A percentile compares a stretch with the other conserved stretches of the same genome.
Conservation (phyloP, 768 basidiomycete species). For the Amanita phalloides region DNA sequence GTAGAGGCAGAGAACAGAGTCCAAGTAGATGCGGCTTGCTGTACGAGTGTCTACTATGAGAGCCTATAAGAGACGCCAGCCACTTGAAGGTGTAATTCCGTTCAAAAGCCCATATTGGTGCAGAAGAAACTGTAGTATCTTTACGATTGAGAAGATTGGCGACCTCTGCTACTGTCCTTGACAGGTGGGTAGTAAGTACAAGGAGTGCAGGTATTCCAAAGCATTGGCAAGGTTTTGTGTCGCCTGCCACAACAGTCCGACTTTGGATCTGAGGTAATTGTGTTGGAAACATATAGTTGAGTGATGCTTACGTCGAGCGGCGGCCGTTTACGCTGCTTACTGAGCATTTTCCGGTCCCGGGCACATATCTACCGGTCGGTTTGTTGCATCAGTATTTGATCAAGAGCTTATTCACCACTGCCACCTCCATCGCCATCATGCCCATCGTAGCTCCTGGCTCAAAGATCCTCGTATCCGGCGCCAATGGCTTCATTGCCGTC, state of each 20-base stretch:
- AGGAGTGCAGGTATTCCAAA: slow-evolving; percentile 35
- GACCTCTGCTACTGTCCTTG: slow-evolving; percentile 42
- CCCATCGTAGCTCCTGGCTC: slow-evolving; percentile 17
- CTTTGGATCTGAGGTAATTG: slow-evolving; percentile 42
- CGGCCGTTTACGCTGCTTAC: too few relatives aligned
- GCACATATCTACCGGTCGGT: too few relatives aligned
- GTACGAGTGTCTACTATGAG: slow-evolving; percentile 32
- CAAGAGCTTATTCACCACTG: too few relatives aligned
- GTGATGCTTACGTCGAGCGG: too few relatives aligned
- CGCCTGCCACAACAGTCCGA: slow-evolving; percentile 1
- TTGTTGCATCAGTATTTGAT: too few relatives aligned
- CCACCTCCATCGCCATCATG: slow-evolving; percentile 13
- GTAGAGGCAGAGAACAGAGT: slow-evolving; percentile 42
- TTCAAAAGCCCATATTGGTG: slow-evolving; percentile 42
- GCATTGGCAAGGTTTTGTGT: slow-evolving; percentile 29
- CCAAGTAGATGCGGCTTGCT: slow-evolving; percentile 54
- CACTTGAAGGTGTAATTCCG: slow-evolving; percentile 59
- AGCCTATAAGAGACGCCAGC: slow-evolving; percentile 52
- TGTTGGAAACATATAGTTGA: slow-evolving; percentile 24
- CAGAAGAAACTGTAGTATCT: too few relatives aligned
- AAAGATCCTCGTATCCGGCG: slow-evolving; percentile 43
- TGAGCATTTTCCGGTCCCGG: too few relatives aligned
- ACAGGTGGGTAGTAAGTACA: slow-evolving; percentile 50
- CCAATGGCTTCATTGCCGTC: slow-evolving; percentile 48
- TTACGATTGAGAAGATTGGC: slow-evolving; percentile 4